phyloP scores from a whole-genome alignment of 805 yeast species.

The Danielozyma ontarioensis region DNA sequence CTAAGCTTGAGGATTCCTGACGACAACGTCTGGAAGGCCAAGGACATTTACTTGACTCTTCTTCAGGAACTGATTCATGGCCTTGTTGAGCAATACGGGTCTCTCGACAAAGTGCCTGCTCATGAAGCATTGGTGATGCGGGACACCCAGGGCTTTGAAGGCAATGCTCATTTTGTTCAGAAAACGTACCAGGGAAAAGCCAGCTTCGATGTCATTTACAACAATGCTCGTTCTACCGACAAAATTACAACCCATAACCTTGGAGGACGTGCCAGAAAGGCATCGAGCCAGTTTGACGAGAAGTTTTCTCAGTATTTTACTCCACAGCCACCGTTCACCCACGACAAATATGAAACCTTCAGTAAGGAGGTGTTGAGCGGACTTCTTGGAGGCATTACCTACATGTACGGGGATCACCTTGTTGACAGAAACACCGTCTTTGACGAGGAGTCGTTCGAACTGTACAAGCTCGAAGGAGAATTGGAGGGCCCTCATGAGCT shows the following conservation, averaged over 20 bases:
- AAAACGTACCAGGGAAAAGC: constrained; percentile 68
- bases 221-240: constrained; percentile 36
- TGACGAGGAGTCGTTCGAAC: constrained; percentile 66
- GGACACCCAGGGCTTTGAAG: constrained; percentile 56
- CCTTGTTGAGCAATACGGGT: constrained; percentile 25
- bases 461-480: constrained; percentile 45
- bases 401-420: constrained; percentile 75
- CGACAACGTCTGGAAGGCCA: constrained; percentile 70
- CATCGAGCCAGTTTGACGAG: constrained; percentile 38
- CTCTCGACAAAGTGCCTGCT: constrained; percentile 33
- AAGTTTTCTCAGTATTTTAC: constrained; percentile 51
- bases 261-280: constrained; percentile 23
- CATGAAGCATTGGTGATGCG: constrained; percentile 50
- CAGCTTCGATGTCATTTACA: constrained; percentile 68
- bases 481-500: constrained; percentile 74
- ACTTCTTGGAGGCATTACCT: constrained; percentile 84
- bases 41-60: constrained; percentile 66
- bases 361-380: constrained; percentile 80
- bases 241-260: constrained; percentile 35
- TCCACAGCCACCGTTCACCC: constrained; percentile 50
- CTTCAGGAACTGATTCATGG: constrained; percentile 63
- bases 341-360: constrained; percentile 43
- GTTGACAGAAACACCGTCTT: constrained; percentile 69
- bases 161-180: constrained; percentile 78
- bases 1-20: constrained; percentile 66